These are phyloP conservation scores for Penicillium ucsense DNA, from an alignment of 495 filamentous ascomycete species.

Conservation along the genomic window DNA sequence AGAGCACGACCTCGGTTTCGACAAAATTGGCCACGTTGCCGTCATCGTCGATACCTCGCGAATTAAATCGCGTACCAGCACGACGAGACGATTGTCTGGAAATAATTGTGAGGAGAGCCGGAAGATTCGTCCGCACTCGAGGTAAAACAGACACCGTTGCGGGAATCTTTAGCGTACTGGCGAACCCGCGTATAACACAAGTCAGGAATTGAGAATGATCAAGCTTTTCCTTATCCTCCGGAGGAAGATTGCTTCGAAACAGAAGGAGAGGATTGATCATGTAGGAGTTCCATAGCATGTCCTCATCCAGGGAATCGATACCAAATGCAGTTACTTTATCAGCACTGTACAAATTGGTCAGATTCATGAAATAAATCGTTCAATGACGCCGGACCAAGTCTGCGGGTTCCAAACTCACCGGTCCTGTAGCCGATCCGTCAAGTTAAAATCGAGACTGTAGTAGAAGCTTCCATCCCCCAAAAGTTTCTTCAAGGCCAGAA, in stretches of 20 bases:
- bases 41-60: constrained; percentile 92
- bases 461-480: constrained; percentile 94
- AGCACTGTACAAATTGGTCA: constrained; percentile 14
- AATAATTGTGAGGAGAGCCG: constrained; percentile 76
- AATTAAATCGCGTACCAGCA: constrained; percentile 93
- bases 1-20: constrained; percentile 58
- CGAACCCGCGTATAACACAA: constrained; percentile 89
- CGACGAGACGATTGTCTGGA: constrained; percentile 85
- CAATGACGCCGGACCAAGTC: background rate
- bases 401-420: constrained; percentile 45
- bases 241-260: constrained; percentile 72
- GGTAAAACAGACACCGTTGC: constrained; percentile 45
- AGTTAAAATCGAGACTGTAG: constrained; percentile 93
- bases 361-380: constrained; percentile 38
- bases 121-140: constrained; percentile 50
- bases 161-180: constrained; percentile 74
- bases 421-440: constrained; percentile 88
- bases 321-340: constrained; percentile 54
- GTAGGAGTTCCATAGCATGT: constrained; percentile 94
- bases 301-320: constrained; percentile 74
- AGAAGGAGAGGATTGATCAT: constrained; percentile 90
- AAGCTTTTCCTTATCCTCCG: constrained; percentile 59
- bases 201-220: constrained; percentile 84
- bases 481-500: constrained; percentile 79
- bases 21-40: constrained; percentile 92